Conservation (phyloP, 208 protist species). For the Tritrichomonas musculus region DNA sequence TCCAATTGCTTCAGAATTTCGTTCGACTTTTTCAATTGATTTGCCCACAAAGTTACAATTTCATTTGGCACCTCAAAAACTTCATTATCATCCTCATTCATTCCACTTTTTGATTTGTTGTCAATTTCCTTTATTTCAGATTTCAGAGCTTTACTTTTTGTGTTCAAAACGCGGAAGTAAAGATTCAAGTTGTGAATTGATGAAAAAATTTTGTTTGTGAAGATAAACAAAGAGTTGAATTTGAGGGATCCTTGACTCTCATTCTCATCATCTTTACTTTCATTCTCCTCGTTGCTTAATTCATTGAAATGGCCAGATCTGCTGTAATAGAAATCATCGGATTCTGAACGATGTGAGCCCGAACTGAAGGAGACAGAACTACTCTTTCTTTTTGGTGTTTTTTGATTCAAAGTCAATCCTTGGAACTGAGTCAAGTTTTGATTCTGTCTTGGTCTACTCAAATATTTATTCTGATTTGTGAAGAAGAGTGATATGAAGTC, state of each 20-base stretch:
- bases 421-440: not conserved
- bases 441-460: not conserved
- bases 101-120: not conserved
- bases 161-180: no score
- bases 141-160: no score
- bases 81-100: not conserved
- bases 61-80: not conserved
- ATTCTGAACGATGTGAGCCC: no score
- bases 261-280: no score
- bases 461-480: not conserved
- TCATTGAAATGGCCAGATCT: no score
- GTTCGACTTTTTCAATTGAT: not conserved
- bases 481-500: not conserved
- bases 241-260: no score
- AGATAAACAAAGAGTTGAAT: no score
- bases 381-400: not conserved
- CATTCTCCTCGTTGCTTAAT: no score
- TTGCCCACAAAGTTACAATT: not conserved
- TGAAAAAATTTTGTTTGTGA: no score
- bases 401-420: not conserved
- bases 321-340: no score
- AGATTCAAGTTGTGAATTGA: no score
- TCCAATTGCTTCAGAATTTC: not conserved
- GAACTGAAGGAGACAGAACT: no score
- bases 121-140: not conserved